Conservation (phyloP, 768 basidiomycete genomes). For the Antrodiella citrinella region DNA sequence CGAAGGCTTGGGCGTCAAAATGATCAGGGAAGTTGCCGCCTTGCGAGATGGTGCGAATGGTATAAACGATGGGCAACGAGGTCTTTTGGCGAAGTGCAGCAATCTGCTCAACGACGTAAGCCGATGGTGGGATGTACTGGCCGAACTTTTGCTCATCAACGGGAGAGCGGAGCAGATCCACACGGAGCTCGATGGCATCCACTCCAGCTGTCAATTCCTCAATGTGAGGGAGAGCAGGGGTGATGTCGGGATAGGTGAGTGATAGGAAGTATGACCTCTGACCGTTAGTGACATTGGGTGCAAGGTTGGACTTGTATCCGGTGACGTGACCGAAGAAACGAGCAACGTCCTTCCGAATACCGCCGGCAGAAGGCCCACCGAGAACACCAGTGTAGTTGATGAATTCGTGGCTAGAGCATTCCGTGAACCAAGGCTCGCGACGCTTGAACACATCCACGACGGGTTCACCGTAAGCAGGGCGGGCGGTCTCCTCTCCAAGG, state of each 20-base stretch:
- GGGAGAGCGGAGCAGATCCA: conserved; percentile 68
- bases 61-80: conserved; percentile 83
- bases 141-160: conserved; percentile 38
- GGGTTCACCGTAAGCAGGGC: conserved; percentile 87
- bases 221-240: conserved; percentile 55
- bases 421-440: conserved; percentile 79
- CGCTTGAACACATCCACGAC: conserved; percentile 78
- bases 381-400: conserved; percentile 54
- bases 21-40: conserved; percentile 88
- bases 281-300: conserved; percentile 41
- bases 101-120: conserved; percentile 78
- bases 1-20: conserved; percentile 60
- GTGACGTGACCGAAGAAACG: conserved; percentile 90
- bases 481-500: conserved; percentile 61
- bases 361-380: conserved; percentile 19
- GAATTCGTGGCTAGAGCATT: conserved; percentile 79
- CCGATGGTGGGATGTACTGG: conserved; percentile 51
- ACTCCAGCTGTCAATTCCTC: conserved; percentile 73
- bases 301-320: conserved; percentile 58
- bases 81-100: conserved; percentile 70
- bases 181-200: conserved; percentile 91
- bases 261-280: conserved; percentile 87
- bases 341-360: conserved; percentile 51
- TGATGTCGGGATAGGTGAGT: conserved; percentile 86
- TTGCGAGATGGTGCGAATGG: conserved; percentile 80